Evolutionary conservation across 257 asterid genomes (phyloP).

Genomic region (Jacaranda copaia): DNA sequence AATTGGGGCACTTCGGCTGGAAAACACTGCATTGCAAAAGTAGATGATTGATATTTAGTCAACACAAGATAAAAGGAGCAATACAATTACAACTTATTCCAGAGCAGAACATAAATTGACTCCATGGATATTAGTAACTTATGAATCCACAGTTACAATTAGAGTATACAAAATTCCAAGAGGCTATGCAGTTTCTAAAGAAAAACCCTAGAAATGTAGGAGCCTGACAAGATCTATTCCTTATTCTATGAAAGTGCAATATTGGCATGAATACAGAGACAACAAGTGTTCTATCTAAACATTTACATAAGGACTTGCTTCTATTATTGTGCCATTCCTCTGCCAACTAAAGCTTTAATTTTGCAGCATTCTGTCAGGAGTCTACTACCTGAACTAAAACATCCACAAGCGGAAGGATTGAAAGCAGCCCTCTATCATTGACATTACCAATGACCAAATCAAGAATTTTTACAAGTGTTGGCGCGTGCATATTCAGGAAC

Average conservation of each 20-base stretch:
- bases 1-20: constrained; percentile 87
- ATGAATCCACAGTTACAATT: constrained; percentile 15
- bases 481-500: constrained; percentile 82
- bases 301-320: constrained; percentile 15
- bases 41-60: constrained; percentile 32
- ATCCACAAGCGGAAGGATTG: constrained; percentile 89
- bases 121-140: neutral
- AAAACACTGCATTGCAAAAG: constrained; percentile 75
- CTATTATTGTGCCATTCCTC: constrained; percentile 4
- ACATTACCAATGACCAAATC: constrained; percentile 90
- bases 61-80: constrained; percentile 3
- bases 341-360: constrained; percentile 23
- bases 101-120: constrained; percentile 1
- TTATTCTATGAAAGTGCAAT: constrained; percentile 2
- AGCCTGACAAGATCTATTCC: constrained; percentile 18
- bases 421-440: constrained; percentile 83
- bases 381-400: constrained; percentile 85
- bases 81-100: constrained; percentile 11
- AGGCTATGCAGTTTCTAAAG: constrained; percentile 14
- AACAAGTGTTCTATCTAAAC: neutral
- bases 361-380: constrained; percentile 30
- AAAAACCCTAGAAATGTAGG: neutral
- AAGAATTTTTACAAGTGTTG: constrained; percentile 78
- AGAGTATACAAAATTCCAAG: neutral
- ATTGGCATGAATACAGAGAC: neutral